Evolutionary conservation across 73 alveolate species (phyloP), one percentile per base, ranked within the genome.

Genomic region (Stentor roeselii): DNA sequence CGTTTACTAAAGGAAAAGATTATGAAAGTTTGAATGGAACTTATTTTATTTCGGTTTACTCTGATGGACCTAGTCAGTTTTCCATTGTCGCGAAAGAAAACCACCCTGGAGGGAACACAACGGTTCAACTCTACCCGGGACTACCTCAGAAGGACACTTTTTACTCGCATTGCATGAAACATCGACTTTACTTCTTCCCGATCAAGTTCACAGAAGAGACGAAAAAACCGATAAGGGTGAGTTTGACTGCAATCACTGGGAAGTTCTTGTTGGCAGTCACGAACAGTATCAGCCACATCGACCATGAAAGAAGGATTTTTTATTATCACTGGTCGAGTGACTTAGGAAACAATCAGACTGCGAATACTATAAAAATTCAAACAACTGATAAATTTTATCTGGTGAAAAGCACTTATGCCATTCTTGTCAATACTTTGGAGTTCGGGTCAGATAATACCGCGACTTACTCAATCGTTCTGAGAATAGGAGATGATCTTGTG

Each of bases 221-320:
- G 15, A 67, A 67, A 67, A 27, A 67, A 34, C 0, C 37, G 0
- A 1, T 67, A 30, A 27, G 80, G 1, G 34, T 67, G 21, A 21
- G 37, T 67, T 34, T 67, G 14, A 67, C 80, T 0, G 42, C 80
- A 67, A 67, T 67, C 14, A 67, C 80, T 2, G 80, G 80, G 80
- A 30, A n/a, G 14, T 67, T 21, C 34, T 11, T 21, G 14, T 27
- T 67, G 1, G 21, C 21, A 15, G 37, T 67, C 37, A 34, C n/a
- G 14, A 67, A 67, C 37, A 67, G 34, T 11, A 32, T 21, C 3
- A n/a, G 27, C 15, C 1, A 21, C 34, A 67, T 32, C n/a, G 80
- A 67, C 37, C 34, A 21, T 21, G 37, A 21, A 27, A 32, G 34
- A 11, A n/a, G n/a, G 27, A 32, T 21, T 21, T 21, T 32, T 21